phyloP scores from a whole-genome alignment of 2,329 filamentous ascomycete species.

The Conoideocrella luteorostrata region DNA sequence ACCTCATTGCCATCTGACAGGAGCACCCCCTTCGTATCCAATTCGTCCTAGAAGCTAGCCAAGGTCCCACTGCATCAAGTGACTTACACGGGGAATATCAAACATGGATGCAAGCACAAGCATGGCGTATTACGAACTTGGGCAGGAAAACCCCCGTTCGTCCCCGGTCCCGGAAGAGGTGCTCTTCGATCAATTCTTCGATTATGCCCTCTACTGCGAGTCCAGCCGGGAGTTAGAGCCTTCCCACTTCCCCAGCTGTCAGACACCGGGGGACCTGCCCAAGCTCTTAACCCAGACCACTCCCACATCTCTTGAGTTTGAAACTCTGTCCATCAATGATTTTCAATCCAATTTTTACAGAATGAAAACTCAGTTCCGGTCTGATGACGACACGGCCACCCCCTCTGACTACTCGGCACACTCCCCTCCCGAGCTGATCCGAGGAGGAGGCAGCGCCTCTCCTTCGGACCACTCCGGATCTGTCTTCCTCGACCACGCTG shows the following conservation, averaged over 20 bases:
- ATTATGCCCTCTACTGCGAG: constrained; percentile 30
- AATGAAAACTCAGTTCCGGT: constrained; percentile 27
- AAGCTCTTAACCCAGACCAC: constrained; percentile 28
- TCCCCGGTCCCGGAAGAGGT: constrained; percentile 26
- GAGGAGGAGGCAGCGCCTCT: constrained; percentile 31
- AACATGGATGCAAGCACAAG: constrained; percentile 29
- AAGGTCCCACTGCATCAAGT: constrained; percentile 37
- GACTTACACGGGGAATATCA: constrained; percentile 33
- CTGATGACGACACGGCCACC: constrained; percentile 25
- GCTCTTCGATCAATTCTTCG: constrained; percentile 30
- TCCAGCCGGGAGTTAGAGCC: constrained; percentile 24
- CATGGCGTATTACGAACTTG: constrained; percentile 28
- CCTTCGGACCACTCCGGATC: constrained; percentile 34
- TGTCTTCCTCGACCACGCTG: constrained; percentile 23
- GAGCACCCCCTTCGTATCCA: constrained; percentile 24
- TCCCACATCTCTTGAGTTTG: constrained; percentile 24
- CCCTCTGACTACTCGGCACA: constrained; percentile 31
- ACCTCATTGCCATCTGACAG: constrained; percentile 31
- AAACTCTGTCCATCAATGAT: constrained; percentile 24
- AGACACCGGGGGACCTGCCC: constrained; percentile 22
- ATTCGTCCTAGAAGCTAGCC: constrained; percentile 28
- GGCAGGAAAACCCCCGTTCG: constrained; percentile 30
- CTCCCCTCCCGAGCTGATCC: constrained; percentile 31
- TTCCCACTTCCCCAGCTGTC: constrained; percentile 22
- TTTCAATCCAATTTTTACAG: constrained; percentile 24